Percentiles rank a stretch among this genome's conserved stretches.
Conservation (phyloP, 345 rosid species). For the Cardamine occulta region DNA sequence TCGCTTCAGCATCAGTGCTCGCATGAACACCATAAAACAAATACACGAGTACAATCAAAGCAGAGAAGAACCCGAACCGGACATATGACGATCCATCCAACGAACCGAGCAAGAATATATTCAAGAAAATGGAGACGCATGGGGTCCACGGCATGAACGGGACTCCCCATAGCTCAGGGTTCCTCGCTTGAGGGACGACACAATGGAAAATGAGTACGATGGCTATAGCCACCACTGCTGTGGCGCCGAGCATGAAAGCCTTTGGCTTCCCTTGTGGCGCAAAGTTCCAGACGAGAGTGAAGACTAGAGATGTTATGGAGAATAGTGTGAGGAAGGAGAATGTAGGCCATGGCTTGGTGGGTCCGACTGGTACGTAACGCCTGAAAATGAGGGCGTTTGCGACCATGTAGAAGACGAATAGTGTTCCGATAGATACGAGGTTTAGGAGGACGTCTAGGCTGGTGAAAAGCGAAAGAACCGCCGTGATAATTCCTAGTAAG, state of each 20-base stretch:
- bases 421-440: slow-evolving; percentile 91
- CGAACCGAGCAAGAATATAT: slow-evolving; percentile 79
- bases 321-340: slow-evolving; percentile 67
- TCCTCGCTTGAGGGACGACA: slow-evolving; percentile 64
- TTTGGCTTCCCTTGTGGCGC: slow-evolving; percentile 58
- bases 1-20: slow-evolving; percentile 76
- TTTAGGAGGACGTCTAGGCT: slow-evolving; percentile 71
- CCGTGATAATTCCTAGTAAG: slow-evolving; percentile 79
- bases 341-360: slow-evolving; percentile 77
- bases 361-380: slow-evolving; percentile 70
- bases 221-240: slow-evolving; percentile 49
- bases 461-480: slow-evolving; percentile 76
- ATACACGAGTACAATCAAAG: slow-evolving; percentile 61
- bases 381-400: slow-evolving; percentile 83
- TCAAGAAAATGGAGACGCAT: slow-evolving; percentile 73
- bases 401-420: slow-evolving; percentile 95
- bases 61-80: slow-evolving; percentile 76
- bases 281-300: slow-evolving; percentile 74
- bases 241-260: slow-evolving; percentile 59
- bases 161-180: slow-evolving; percentile 89
- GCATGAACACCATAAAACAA: slow-evolving; percentile 89
- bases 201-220: slow-evolving; percentile 54
- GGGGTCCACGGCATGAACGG: slow-evolving; percentile 97
- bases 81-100: slow-evolving; percentile 68
- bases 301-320: slow-evolving; percentile 59